Evolutionary conservation across 1,139 yeast genomes (phyloP).

Genomic region (Suhomyces bribrorum): DNA sequence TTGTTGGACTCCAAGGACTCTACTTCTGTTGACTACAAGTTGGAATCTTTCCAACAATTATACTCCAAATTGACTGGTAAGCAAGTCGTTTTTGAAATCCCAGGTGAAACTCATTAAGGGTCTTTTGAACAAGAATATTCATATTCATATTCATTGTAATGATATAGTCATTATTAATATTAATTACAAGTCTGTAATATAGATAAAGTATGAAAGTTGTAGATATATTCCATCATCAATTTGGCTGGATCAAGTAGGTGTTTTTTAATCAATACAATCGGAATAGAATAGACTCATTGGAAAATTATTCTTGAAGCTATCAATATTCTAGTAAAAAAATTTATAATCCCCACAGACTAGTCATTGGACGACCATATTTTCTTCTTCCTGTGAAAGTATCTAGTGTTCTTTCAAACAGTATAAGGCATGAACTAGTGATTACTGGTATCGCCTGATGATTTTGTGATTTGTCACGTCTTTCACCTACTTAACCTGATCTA

Average conservation of each 20-base stretch:
- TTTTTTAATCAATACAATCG: too few relatives aligned
- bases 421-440: too few relatives aligned
- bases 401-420: too few relatives aligned
- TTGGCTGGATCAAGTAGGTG: neutral
- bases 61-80: conserved; percentile 99
- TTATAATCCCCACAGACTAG: too few relatives aligned
- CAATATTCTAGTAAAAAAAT: too few relatives aligned
- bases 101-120: conserved; percentile 56
- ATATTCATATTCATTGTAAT: conserved; percentile 10
- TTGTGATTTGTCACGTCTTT: too few relatives aligned
- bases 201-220: neutral
- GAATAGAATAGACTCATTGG: too few relatives aligned
- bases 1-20: conserved; percentile 98
- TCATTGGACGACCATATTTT: too few relatives aligned
- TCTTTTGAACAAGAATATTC: neutral
- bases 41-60: conserved; percentile 98
- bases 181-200: conserved; percentile 7
- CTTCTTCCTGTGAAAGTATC: too few relatives aligned
- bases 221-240: neutral
- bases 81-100: conserved; percentile 98
- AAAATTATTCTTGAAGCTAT: too few relatives aligned
- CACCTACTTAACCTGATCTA: too few relatives aligned
- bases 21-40: conserved; percentile 96
- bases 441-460: too few relatives aligned
- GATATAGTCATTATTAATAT: conserved; percentile 11